Evolutionary conservation across 352 stramenopile species (phyloP).

Genomic region (Globisporangium ultimum): DNA sequence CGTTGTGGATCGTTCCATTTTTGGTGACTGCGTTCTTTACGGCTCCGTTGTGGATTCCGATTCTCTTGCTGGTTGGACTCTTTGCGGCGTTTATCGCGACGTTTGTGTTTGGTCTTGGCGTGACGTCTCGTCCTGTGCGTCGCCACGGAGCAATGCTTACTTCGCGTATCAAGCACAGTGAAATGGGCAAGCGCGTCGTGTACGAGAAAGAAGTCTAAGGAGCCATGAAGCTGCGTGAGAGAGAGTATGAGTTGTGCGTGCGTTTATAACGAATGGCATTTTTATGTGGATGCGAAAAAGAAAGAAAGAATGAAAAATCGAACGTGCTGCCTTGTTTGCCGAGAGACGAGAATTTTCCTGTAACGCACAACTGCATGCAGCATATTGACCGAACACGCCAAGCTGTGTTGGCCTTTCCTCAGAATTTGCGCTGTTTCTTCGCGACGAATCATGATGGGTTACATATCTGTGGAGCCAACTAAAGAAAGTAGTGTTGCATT

Average conservation of each 20-base stretch:
- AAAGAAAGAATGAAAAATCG: too few relatives aligned
- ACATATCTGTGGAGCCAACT: not conserved
- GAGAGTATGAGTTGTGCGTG: not conserved
- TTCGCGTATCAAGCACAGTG: conserved; percentile 78
- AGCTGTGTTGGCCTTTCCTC: not conserved
- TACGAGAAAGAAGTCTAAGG: conserved; percentile 73
- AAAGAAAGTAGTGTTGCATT: not conserved
- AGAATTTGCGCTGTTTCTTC: not conserved
- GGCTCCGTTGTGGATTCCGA: conserved; percentile 70
- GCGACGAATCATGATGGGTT: not conserved
- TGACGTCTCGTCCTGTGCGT: conserved; percentile 72
- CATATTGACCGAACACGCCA: not conserved
- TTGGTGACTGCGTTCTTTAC: conserved; percentile 74
- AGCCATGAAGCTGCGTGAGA: not conserved
- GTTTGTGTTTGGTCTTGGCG: conserved; percentile 70
- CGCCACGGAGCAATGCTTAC: conserved; percentile 71
- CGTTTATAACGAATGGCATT: not conserved
- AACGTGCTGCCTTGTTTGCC: not conserved
- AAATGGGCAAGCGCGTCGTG: conserved; percentile 77
- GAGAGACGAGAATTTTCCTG: not conserved
- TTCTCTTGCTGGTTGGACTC: conserved; percentile 54
- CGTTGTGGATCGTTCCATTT: conserved; percentile 85
- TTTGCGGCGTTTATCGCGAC: conserved; percentile 67
- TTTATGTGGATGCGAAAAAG: not conserved
- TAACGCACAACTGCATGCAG: not conserved